phyloP scores from a whole-genome alignment of 164 flowering plant species.

The Annona cherimola region DNA sequence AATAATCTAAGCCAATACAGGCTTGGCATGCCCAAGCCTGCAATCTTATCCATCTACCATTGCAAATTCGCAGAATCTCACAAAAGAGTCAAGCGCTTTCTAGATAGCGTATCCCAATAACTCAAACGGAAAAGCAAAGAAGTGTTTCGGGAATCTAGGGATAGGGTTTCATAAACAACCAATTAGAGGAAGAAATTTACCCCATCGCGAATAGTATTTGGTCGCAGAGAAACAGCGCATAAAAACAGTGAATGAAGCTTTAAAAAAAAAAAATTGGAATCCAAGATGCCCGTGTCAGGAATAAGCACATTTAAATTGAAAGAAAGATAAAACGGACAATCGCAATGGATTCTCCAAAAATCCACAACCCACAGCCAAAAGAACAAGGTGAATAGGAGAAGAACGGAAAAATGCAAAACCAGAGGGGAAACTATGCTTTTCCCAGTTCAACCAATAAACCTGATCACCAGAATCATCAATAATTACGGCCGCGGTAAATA shows the following conservation, averaged over 20 bases:
- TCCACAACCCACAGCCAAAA: not conserved
- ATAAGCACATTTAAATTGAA: not conserved
- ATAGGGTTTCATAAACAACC: not conserved
- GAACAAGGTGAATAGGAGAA: not conserved
- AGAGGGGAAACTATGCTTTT: not conserved
- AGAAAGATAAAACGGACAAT: no score
- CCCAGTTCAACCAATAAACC: not conserved
- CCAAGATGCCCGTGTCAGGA: not conserved
- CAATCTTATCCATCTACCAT: not conserved
- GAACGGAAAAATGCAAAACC: not conserved
- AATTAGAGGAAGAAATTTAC: not conserved
- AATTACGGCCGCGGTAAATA: not conserved
- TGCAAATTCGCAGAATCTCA: slow-evolving; percentile 1
- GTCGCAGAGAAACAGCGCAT: not conserved
- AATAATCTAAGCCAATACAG: not conserved
- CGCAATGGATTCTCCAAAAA: not conserved
- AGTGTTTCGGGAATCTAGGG: not conserved
- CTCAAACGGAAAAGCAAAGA: not conserved
- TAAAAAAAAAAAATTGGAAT: not conserved
- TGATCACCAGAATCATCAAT: not conserved
- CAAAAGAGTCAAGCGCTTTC: not conserved
- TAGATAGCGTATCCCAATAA: not conserved
- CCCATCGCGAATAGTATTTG: not conserved
- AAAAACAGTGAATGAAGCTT: not conserved
- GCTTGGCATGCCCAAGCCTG: not conserved